Evolutionary conservation across 306 rosid genomes (phyloP).

Genomic region (Pachyrhizus erosus): DNA sequence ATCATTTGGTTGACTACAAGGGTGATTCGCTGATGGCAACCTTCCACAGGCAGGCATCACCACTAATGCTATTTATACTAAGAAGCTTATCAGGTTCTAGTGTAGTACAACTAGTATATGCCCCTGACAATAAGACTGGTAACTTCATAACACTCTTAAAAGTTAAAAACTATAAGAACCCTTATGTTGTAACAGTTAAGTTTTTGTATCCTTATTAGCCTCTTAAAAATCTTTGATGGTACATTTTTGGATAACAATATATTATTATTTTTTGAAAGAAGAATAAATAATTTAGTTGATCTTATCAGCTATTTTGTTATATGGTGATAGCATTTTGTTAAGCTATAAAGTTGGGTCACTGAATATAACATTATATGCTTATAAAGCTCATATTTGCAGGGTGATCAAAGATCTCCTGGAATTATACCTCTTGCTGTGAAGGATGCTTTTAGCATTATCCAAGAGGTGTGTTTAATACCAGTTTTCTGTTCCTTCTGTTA

Average conservation of each 20-base stretch:
- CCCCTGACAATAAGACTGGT: background rate
- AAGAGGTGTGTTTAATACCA: slow-evolving; percentile 70
- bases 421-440: slow-evolving; percentile 97
- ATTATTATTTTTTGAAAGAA: slow-evolving; percentile 5
- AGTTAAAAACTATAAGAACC: background rate
- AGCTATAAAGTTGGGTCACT: slow-evolving; percentile 31
- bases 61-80: background rate
- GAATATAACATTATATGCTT: slow-evolving; percentile 35
- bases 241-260: slow-evolving; percentile 3
- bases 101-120: background rate
- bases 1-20: background rate
- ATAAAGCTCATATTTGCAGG: slow-evolving; percentile 63
- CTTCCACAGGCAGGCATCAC: background rate
- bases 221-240: slow-evolving; percentile 22
- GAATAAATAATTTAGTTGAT: background rate
- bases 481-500: slow-evolving; percentile 13
- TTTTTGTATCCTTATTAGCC: slow-evolving; percentile 18
- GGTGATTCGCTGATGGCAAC: background rate
- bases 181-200: background rate
- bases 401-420: slow-evolving; percentile 99
- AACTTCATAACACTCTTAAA: background rate
- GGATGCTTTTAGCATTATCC: slow-evolving; percentile 98
- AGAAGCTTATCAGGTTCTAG: background rate
- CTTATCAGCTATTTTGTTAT: background rate
- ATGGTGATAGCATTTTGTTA: slow-evolving; percentile 19